Evolutionary conservation across 352 stramenopile genomes (phyloP).

Genomic region (Globisporangium recalcitrans): DNA sequence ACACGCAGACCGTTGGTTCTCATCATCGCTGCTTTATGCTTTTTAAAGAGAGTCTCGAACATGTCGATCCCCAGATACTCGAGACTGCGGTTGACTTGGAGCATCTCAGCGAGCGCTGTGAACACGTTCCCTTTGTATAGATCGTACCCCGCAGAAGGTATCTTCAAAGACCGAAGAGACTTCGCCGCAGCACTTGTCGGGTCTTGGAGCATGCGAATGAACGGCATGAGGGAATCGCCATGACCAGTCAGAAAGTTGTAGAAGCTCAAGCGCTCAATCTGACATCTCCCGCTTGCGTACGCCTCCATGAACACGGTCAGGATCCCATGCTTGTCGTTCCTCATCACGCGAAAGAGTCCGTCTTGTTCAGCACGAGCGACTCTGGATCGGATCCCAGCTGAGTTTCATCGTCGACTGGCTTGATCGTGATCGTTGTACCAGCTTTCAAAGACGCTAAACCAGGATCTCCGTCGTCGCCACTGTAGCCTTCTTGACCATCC

Average conservation of each 20-base stretch:
- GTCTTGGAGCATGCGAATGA: slow-evolving; percentile 3
- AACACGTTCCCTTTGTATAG: neutral
- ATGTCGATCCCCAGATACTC: neutral
- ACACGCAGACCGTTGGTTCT: neutral
- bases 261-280: neutral
- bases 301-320: neutral
- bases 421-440: neutral
- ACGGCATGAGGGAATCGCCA: neutral
- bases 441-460: neutral
- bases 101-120: neutral
- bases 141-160: neutral
- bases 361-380: neutral
- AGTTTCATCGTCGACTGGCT: neutral
- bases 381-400: neutral
- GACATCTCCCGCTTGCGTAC: neutral
- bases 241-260: neutral
- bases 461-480: neutral
- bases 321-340: neutral
- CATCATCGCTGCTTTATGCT: neutral
- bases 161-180: neutral
- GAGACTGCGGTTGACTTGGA: neutral
- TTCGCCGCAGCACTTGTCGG: neutral
- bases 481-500: neutral
- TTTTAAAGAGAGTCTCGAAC: neutral
- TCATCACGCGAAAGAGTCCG: slow-evolving; percentile 1